phyloP scores from a whole-genome alignment of 768 basidiomycete species.

The Russula vinacea region DNA sequence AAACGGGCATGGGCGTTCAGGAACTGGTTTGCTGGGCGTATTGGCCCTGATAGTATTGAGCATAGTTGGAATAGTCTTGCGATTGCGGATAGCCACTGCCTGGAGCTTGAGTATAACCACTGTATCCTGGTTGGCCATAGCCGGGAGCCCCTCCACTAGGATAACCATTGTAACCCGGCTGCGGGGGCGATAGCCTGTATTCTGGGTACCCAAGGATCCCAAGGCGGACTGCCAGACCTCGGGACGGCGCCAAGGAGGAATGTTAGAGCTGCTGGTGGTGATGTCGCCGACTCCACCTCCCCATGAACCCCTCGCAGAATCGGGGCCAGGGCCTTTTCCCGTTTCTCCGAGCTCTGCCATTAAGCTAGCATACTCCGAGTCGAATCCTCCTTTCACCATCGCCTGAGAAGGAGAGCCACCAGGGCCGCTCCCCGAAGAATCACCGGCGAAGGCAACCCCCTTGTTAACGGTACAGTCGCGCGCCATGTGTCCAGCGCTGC shows the following conservation, averaged over 20 bases:
- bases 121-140: constrained; percentile 29
- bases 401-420: constrained; percentile 43
- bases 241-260: constrained; percentile 89
- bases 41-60: constrained; percentile 86
- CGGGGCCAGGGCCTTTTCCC: constrained; percentile 52
- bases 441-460: constrained; percentile 39
- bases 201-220: constrained; percentile 38
- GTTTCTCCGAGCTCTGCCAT: constrained; percentile 98
- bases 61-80: constrained; percentile 80
- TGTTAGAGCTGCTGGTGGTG: constrained; percentile 63
- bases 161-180: constrained; percentile 54
- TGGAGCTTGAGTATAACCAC: constrained; percentile 23
- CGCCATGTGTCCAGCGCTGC: constrained; percentile 98
- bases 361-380: constrained; percentile 94
- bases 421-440: constrained; percentile 55
- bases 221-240: constrained; percentile 71
- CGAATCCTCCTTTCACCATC: constrained; percentile 74
- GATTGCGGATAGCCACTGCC: constrained; percentile 38
- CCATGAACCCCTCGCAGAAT: constrained; percentile 55
- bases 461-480: constrained; percentile 94
- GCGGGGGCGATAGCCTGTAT: constrained; percentile 64
- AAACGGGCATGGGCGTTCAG: constrained; percentile 42
- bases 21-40: constrained; percentile 70
- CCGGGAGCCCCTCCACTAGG: constrained; percentile 21
- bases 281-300: constrained; percentile 56